These are phyloP conservation scores for Phytopythium chamaehyphon DNA, from an alignment of 352 stramenopile species.

Conservation along the genomic window DNA sequence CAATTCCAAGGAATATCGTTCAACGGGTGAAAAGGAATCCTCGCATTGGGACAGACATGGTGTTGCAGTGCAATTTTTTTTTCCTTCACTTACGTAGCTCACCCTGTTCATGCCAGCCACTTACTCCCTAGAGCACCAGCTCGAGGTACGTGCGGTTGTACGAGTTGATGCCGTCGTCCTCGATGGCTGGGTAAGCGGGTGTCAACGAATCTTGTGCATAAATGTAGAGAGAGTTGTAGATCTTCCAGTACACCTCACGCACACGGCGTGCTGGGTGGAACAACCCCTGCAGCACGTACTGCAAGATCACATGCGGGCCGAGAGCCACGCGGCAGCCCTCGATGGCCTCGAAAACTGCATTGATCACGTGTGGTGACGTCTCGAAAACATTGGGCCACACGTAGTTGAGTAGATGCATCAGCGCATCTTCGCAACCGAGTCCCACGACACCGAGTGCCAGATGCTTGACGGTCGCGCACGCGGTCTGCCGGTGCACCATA, in stretches of 20 bases:
- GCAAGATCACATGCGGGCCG: constrained; percentile 94
- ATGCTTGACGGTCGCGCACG: constrained; percentile 97
- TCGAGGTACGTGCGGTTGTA: constrained; percentile 96
- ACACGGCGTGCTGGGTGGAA: constrained; percentile 98
- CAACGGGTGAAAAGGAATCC: too few relatives aligned
- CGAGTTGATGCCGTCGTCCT: constrained; percentile 94
- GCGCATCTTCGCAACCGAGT: constrained; percentile 97
- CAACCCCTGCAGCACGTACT: constrained; percentile 97
- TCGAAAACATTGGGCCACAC: constrained; percentile 99
- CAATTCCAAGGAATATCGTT: background rate
- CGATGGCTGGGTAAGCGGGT: constrained; percentile 94
- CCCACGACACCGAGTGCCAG: constrained; percentile 95
- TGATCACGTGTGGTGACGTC: constrained; percentile 98
- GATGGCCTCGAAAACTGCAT: constrained; percentile 97
- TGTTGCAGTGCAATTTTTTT: too few relatives aligned
- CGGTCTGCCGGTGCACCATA: constrained; percentile 98
- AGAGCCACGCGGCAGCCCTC: constrained; percentile 96
- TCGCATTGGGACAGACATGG: too few relatives aligned
- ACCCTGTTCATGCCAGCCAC: background rate
- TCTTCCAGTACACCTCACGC: constrained; percentile 99
- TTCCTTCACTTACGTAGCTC: too few relatives aligned
- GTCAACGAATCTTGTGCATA: constrained; percentile 97
- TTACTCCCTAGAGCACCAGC: constrained; percentile 49
- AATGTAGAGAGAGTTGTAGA: constrained; percentile 99
- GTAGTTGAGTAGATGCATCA: constrained; percentile 98